These are phyloP conservation scores for Huntiella decipiens DNA, from an alignment of 2,329 filamentous ascomycete genomes.

Conservation along the genomic window DNA sequence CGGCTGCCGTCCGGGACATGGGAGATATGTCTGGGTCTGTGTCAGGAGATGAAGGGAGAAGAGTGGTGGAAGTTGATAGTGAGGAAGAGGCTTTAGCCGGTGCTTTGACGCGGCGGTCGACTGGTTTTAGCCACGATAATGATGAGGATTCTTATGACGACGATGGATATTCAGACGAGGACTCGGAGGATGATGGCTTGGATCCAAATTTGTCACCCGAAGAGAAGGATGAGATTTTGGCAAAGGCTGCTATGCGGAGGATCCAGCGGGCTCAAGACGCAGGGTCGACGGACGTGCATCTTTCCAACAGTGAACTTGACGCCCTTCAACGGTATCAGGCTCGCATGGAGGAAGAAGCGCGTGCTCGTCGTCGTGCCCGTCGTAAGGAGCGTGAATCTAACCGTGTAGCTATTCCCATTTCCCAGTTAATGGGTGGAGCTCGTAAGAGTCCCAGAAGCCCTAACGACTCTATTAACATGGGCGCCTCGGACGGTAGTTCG, in stretches of 20 bases:
- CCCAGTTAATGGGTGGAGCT: slow-evolving; percentile 21
- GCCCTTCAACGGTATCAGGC: slow-evolving; percentile 53
- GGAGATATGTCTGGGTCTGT: slow-evolving; percentile 15
- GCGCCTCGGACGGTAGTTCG: slow-evolving; percentile 1
- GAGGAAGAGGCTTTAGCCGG: background rate
- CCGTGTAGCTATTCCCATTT: slow-evolving; percentile 33
- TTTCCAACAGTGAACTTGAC: slow-evolving; percentile 62
- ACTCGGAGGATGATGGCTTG: slow-evolving; percentile 27
- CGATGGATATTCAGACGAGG: slow-evolving; percentile 22
- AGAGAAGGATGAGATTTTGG: slow-evolving; percentile 54
- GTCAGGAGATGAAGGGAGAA: slow-evolving; percentile 12
- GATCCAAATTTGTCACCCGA: slow-evolving; percentile 33
- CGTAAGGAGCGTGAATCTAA: slow-evolving; percentile 21
- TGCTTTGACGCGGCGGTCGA: slow-evolving; percentile 10
- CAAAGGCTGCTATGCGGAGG: slow-evolving; percentile 60
- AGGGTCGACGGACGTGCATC: slow-evolving; percentile 60
- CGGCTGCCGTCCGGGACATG: slow-evolving; percentile 25
- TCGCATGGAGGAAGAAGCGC: slow-evolving; percentile 32
- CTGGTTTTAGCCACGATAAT: background rate
- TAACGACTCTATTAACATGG: background rate
- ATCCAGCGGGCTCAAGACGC: slow-evolving; percentile 60
- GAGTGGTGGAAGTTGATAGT: background rate
- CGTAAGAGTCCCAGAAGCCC: background rate
- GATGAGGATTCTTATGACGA: slow-evolving; percentile 11
- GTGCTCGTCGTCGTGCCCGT: slow-evolving; percentile 16